Conservation (phyloP, 2,329 filamentous ascomycete genomes). For the Chaetomium sp. region DNA sequence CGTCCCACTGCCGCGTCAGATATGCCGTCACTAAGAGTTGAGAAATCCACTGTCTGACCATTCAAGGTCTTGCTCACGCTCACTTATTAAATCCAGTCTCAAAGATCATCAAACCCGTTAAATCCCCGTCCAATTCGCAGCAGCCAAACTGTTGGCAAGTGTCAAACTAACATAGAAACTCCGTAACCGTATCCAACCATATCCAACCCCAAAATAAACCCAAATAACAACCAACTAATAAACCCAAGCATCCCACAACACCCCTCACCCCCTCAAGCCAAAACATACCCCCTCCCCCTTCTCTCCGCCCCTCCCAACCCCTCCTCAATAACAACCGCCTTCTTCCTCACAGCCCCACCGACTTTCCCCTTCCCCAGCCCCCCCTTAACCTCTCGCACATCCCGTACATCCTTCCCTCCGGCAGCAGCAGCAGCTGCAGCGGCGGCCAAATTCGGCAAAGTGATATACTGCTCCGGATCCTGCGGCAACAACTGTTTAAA, state of each 20-base stretch:
- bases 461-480: conserved; percentile 25
- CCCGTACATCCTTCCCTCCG: background rate
- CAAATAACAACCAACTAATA: no score
- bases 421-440: background rate
- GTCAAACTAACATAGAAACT: no score
- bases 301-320: background rate
- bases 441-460: conserved; percentile 19
- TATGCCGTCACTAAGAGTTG: no score
- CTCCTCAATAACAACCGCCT: background rate
- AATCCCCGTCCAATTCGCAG: no score
- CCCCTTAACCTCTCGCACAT: background rate
- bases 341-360: background rate
- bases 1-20: no score
- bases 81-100: no score
- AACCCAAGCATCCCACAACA: no score
- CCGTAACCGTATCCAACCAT: background rate
- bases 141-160: no score
- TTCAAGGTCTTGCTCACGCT: no score
- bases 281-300: background rate
- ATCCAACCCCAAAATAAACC: background rate
- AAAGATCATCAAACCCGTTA: no score
- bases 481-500: conserved; percentile 26
- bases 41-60: no score
- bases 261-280: background rate
- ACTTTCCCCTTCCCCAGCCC: conserved; percentile 4